Evolutionary conservation across 495 filamentous ascomycete genomes (phyloP).

Genomic region (Penicillium turbatum): DNA sequence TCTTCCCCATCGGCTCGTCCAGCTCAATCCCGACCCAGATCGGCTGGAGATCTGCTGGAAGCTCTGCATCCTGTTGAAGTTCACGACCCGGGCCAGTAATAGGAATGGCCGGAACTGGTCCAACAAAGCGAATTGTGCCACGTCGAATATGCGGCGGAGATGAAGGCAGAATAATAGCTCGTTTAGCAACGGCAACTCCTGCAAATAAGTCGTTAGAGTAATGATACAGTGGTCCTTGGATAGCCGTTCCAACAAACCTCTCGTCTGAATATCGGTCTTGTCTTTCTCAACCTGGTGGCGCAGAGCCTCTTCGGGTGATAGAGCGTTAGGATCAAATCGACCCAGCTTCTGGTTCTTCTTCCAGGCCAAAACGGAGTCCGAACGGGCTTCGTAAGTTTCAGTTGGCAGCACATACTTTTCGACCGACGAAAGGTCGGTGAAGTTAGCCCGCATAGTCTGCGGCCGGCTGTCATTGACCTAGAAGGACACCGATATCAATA

Average conservation of each 20-base stretch:
- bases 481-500: background rate
- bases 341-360: constrained; percentile 89
- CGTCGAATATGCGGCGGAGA: constrained; percentile 60
- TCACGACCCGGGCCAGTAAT: constrained; percentile 37
- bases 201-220: background rate
- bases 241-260: constrained; percentile 45
- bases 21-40: constrained; percentile 83
- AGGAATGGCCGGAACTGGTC: constrained; percentile 77
- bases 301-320: constrained; percentile 53
- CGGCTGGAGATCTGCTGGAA: constrained; percentile 42
- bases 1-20: constrained; percentile 85
- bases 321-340: constrained; percentile 85
- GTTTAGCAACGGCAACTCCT: constrained; percentile 34
- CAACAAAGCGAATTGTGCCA: constrained; percentile 80
- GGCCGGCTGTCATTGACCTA: constrained; percentile 82
- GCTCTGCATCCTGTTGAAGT: constrained; percentile 14
- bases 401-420: constrained; percentile 81
- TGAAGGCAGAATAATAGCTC: constrained; percentile 43
- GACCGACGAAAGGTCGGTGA: constrained; percentile 71
- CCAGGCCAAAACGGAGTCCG: constrained; percentile 87
- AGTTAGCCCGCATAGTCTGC: constrained; percentile 63
- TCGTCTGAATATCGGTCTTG: constrained; percentile 54
- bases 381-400: constrained; percentile 74
- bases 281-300: constrained; percentile 64
- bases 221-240: constrained; percentile 3